A percentile compares a stretch with the other conserved stretches of the same genome.
Evolutionary conservation across 805 yeast genomes (phyloP).

Genomic region (Kazachstania martiniae): DNA sequence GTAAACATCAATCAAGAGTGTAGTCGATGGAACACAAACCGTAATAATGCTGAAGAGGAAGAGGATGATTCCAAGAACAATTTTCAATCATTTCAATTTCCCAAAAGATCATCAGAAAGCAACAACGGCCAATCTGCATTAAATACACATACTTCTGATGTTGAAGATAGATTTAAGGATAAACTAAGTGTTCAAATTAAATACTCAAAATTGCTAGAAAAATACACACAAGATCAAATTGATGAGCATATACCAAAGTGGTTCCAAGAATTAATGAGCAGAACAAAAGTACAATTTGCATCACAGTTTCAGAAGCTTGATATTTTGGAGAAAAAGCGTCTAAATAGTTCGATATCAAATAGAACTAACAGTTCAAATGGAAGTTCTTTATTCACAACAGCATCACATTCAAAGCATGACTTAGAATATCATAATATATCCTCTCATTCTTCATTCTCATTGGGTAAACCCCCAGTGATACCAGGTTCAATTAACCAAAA

Average conservation of each 20-base stretch:
- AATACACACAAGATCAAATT: constrained; percentile 9
- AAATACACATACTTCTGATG: neutral
- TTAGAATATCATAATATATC: constrained; percentile 3
- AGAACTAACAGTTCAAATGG: neutral
- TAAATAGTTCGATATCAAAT: constrained; percentile 30
- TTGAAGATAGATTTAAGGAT: constrained; percentile 5
- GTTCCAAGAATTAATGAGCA: constrained; percentile 31
- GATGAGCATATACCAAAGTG: constrained; percentile 39
- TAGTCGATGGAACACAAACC: constrained; percentile 2
- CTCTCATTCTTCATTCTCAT: constrained; percentile 1
- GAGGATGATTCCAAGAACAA: constrained; percentile 1
- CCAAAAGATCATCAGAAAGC: constrained; percentile 5
- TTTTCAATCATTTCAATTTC: constrained; percentile 9
- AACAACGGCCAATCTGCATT: neutral
- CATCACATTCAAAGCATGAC: constrained; percentile 2
- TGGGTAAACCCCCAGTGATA: neutral
- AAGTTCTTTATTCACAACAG: neutral
- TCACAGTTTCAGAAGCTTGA: constrained; percentile 59
- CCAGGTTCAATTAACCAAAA: constrained; percentile 1
- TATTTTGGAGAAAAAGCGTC: constrained; percentile 53
- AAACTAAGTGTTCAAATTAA: constrained; percentile 21
- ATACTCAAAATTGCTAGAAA: constrained; percentile 9
- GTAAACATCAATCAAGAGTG: constrained; percentile 22
- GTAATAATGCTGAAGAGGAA: neutral
- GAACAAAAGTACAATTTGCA: constrained; percentile 22